Base-by-base conservation (phyloP, 176 grass and related monocot species). In the Cocos nucifera region DNA sequence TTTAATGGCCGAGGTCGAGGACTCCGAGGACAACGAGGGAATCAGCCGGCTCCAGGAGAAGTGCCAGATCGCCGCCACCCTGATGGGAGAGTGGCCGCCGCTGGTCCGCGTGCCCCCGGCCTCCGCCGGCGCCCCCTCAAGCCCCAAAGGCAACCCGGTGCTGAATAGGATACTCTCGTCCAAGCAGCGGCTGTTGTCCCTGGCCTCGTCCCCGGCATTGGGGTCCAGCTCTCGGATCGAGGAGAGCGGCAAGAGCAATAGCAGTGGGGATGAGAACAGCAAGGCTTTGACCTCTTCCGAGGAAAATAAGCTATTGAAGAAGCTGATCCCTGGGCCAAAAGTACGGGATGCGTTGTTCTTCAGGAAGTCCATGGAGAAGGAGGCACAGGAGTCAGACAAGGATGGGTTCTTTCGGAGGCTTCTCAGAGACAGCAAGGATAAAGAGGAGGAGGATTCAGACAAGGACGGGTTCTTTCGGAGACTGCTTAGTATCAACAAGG, bases 221-320 rank as follows among this genome's bases (percentile, higher is more conserved):
- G 78, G 82, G 1, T 69, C 77, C 39, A 77, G 78, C 57, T 75
- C 72, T 8, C 24, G 64, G 5, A 20, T 50, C 9, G 28, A 82
- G 1, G 58, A 57, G 65, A 69, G 57, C 58, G 30, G 50, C 4
- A 35, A 24, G 0, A 76, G 69, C 44, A 81, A 63, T 58, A 77
- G 44, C 22, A 52, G 57, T 14, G 58, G 14, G 50, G 58, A 61
- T 77, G 84, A 64, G 56, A 88, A 82, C 29, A 64, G 29, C 49
- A 74, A 81, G 16, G 74, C 50, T 15, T 78, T 73, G 5, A 69
- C 76, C 0, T 70, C 80, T n/a, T 85, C 77, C 0, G 87, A 98
- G 55, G 93, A 98, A 53, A 92, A 92, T 72, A 98, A 83, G 65
- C 69, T 98, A 66, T 81, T 98, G 14, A 98, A 68, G 79, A 88